Conservation (phyloP, 129 eudicot genomes). For the Apium graveolens region DNA sequence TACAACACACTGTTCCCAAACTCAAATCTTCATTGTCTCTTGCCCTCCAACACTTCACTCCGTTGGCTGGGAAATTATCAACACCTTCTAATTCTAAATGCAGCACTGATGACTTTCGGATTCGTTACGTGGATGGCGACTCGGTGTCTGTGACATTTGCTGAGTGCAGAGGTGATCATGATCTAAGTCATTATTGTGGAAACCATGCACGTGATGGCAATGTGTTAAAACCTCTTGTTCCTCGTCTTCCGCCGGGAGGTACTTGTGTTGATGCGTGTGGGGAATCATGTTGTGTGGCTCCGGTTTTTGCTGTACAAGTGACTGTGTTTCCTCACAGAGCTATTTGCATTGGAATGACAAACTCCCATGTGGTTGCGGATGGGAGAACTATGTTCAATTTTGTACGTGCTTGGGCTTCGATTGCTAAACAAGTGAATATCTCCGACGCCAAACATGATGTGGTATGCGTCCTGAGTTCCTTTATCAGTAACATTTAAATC, state of each 20-base stretch:
- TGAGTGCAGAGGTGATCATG: conserved; percentile 9
- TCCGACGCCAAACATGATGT: not conserved
- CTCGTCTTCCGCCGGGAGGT: not conserved
- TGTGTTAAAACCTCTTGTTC: not conserved
- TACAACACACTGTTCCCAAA: not conserved
- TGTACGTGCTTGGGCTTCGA: not conserved
- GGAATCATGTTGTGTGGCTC: not conserved
- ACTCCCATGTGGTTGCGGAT: not conserved
- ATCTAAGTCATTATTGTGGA: not conserved
- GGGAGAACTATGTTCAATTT: not conserved
- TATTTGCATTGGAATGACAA: not conserved
- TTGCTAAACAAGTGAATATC: not conserved
- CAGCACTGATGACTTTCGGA: not conserved
- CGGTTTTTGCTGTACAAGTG: not conserved
- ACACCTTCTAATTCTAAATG: not conserved
- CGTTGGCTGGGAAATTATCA: conserved; percentile 2
- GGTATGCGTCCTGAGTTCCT: not conserved
- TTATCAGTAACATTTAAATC: not conserved
- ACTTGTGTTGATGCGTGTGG: not conserved
- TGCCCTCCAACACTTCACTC: conserved; percentile 3
- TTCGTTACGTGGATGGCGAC: conserved; percentile 21
- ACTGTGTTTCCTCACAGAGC: not conserved
- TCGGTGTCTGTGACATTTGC: conserved; percentile 21
- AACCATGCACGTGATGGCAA: not conserved
- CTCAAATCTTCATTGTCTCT: conserved; percentile 1